Evolutionary conservation across 1,139 yeast genomes (phyloP).

Genomic region (Geotrichum carabidarum): DNA sequence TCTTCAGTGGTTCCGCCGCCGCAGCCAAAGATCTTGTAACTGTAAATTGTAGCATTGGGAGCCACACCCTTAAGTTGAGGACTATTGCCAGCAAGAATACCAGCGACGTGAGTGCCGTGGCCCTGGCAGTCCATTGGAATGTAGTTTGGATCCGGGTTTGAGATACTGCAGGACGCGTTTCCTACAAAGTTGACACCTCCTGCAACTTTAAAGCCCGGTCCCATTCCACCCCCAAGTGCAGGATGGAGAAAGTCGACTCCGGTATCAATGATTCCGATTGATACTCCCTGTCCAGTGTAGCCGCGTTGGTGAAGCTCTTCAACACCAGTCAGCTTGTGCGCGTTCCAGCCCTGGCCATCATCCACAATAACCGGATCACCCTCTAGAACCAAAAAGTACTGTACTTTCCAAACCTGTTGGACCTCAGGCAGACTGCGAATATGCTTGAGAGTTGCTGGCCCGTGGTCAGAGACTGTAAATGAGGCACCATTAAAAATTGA

Average conservation of each 20-base stretch:
- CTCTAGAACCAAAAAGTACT: constrained; percentile 8
- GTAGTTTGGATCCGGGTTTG: constrained; percentile 13
- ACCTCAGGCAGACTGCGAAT: constrained; percentile 11
- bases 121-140: constrained; percentile 26
- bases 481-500: constrained; percentile 18
- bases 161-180: constrained; percentile 17
- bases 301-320: constrained; percentile 22
- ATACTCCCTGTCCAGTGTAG: constrained; percentile 23
- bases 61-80: constrained; percentile 24
- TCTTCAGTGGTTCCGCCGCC: constrained; percentile 23
- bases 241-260: constrained; percentile 23
- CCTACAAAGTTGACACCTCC: constrained; percentile 25
- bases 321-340: constrained; percentile 28
- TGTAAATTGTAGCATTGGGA: constrained; percentile 24
- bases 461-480: constrained; percentile 2
- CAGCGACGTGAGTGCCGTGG: constrained; percentile 28
- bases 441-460: constrained; percentile 4
- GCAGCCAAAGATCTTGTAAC: constrained; percentile 27
- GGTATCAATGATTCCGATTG: constrained; percentile 25
- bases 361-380: neutral
- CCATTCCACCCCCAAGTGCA: constrained; percentile 27
- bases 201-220: constrained; percentile 23
- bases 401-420: constrained; percentile 20
- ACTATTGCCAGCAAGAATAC: constrained; percentile 23
- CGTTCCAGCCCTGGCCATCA: constrained; percentile 21